Conservation (phyloP, 2,329 filamentous ascomycete genomes). For the Curvularia lunata region DNA sequence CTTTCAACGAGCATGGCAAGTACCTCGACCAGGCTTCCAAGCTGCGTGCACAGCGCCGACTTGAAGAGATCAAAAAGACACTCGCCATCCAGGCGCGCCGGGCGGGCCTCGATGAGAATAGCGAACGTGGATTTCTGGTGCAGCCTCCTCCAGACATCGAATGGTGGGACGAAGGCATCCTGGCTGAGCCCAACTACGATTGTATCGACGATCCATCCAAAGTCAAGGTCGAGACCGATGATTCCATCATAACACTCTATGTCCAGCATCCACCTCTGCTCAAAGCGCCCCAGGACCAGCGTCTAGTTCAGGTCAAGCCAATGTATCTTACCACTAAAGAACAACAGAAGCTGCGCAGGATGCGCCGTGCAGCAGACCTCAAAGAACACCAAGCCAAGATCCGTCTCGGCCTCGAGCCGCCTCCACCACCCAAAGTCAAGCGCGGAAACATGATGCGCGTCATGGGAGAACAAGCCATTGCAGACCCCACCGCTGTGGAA, state of each 20-base stretch:
- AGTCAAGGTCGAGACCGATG: constrained; percentile 76
- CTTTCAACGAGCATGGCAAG: constrained; percentile 96
- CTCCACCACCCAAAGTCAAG: constrained; percentile 94
- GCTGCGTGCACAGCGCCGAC: constrained; percentile 80
- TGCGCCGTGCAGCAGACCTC: constrained; percentile 87
- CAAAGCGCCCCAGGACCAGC: constrained; percentile 88
- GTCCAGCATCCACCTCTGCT: constrained; percentile 92
- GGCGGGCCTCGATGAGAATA: constrained; percentile 92
- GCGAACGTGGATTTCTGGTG: constrained; percentile 87
- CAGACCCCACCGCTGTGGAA: constrained; percentile 96
- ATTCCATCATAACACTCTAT: constrained; percentile 87
- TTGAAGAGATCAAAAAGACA: constrained; percentile 93
- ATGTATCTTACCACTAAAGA: constrained; percentile 93
- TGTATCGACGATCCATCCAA: constrained; percentile 68
- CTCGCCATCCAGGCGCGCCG: constrained; percentile 88
- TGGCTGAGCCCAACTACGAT: constrained; percentile 77
- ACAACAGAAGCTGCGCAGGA: constrained; percentile 86
- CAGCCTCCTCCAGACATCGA: constrained; percentile 86
- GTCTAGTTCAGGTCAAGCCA: constrained; percentile 77
- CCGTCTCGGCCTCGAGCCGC: constrained; percentile 83
- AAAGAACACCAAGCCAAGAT: constrained; percentile 98
- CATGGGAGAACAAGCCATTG: constrained; percentile 87
- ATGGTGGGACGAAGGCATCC: constrained; percentile 95
- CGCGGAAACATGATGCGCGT: constrained; percentile 98
- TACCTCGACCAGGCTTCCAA: constrained; percentile 95